phyloP scores from a whole-genome alignment of 148 eudicot genomes.

The Gaultheria prostrata region DNA sequence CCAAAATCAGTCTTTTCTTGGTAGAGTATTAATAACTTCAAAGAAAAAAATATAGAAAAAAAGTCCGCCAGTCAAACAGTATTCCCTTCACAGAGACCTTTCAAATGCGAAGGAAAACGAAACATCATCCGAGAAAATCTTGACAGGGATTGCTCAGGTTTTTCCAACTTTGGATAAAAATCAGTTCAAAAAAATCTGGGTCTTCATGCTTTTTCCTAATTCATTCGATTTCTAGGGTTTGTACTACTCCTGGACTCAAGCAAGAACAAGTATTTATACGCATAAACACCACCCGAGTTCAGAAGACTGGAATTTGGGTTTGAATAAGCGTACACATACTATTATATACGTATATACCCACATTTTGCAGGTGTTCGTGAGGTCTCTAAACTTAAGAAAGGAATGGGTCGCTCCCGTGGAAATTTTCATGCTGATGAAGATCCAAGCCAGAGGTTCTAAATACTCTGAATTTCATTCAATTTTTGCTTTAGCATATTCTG shows the following conservation, averaged over 20 bases:
- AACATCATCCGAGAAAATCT: background rate
- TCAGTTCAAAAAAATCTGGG: background rate
- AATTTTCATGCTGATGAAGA: conserved; percentile 50
- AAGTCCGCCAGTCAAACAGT: conserved; percentile 2
- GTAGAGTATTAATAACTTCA: background rate
- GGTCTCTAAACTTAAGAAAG: background rate
- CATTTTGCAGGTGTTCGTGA: conserved; percentile 7
- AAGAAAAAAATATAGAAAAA: background rate
- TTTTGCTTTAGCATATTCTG: background rate
- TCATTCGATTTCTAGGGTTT: conserved; percentile 15
- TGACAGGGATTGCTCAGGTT: background rate
- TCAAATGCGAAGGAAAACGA: background rate
- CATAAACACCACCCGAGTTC: background rate
- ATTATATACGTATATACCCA: background rate
- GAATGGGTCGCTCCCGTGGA: conserved; percentile 54
- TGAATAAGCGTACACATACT: too few species aligned
- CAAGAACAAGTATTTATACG: background rate
- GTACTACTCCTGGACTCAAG: background rate
- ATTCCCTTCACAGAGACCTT: background rate
- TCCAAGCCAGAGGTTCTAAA: conserved; percentile 44
- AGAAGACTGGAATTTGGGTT: background rate
- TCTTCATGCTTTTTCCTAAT: background rate
- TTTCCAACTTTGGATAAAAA: background rate
- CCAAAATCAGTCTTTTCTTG: background rate
- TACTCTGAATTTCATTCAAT: background rate